Percentiles rank a stretch among this genome's conserved stretches.
Conservation (phyloP, 352 stramenopile genomes). For the Pythium dissotocum region DNA sequence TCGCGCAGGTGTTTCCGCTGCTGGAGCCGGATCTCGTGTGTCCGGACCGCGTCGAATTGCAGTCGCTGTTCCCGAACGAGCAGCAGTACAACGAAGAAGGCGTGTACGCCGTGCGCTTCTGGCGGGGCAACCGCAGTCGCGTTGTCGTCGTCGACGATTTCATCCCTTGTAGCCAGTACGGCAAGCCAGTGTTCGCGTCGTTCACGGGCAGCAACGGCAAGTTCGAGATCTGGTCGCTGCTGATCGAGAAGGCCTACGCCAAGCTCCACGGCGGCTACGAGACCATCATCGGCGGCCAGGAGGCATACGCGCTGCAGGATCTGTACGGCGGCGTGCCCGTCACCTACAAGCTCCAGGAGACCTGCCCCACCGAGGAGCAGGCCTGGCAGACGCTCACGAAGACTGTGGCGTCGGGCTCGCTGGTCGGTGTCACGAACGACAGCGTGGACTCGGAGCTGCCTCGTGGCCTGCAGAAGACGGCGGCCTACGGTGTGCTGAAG, state of each 20-base stretch:
- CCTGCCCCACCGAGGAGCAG: conserved; percentile 50
- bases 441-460: conserved; percentile 62
- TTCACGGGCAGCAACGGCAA: conserved; percentile 81
- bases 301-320: conserved; percentile 75
- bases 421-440: conserved; percentile 76
- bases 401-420: conserved; percentile 56
- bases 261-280: conserved; percentile 93
- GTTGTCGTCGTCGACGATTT: conserved; percentile 85
- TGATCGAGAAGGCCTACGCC: conserved; percentile 95
- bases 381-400: conserved; percentile 54
- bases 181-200: conserved; percentile 82
- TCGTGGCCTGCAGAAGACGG: conserved; percentile 62
- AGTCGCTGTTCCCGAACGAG: conserved; percentile 52
- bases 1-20: conserved; percentile 76
- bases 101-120: conserved; percentile 87
- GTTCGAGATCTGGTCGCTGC: conserved; percentile 92
- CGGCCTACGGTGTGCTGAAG: conserved; percentile 75
- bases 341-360: conserved; percentile 71
- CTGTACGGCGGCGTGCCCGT: conserved; percentile 71
- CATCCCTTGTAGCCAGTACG: conserved; percentile 81
- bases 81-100: conserved; percentile 89
- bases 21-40: conserved; percentile 60
- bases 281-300: conserved; percentile 85
- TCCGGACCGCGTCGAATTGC: conserved; percentile 62
- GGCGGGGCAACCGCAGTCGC: conserved; percentile 79